Base-by-base conservation (phyloP, 495 filamentous ascomycete species). In the Geopyxis carbonaria region DNA sequence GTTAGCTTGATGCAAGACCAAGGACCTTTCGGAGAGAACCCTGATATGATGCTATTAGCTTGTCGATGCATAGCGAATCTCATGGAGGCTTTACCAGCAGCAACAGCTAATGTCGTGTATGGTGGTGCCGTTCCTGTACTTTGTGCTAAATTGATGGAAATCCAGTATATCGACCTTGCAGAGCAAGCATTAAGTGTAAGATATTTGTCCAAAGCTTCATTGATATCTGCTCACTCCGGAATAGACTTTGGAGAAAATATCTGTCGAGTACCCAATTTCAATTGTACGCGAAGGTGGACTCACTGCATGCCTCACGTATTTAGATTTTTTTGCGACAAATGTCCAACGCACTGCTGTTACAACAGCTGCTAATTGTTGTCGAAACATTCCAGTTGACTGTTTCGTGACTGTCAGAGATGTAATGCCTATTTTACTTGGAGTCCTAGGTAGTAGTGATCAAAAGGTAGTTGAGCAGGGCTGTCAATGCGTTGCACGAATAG, bases 241-340 rank as follows among this genome's bases (percentile, higher is more conserved):
- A 25, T 49, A 80, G 72, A 95, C 91, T 2, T 64, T 99, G 31
- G 85, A 93, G 48, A 95, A 93, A 59, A 94, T 99, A 27, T 99
- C 91, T 1, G 75, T 85, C 29, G 91, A 99, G 55, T 99, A 92
- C 57, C 91, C 91, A 10, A 77, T 80, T 2, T 82, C 83, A 21
- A 95, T 99, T 48, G 89, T 99, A 15, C 80, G 86, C 24, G 91
- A 94, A 62, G 91, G 87, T 22, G 91, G 91, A 8, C 64, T 99
- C 45, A 87, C 80, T 10, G 91, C 89, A 19, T 99, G 91, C 50
- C 63, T 99, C 38, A 82, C 76, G 1, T 94, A 84, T 60, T 68
- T 99, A 24, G 91, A 99, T 50, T 99, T 99, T 60, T 99, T 99
- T 55, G 76, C 91, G 4, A 95, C 91, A 7, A 85, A 87, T 56